Percentiles rank a stretch among this genome's conserved stretches.
These are phyloP conservation scores for Cryphonectria carpinicola DNA, from an alignment of 2,329 filamentous ascomycete species.

Conservation along the genomic window DNA sequence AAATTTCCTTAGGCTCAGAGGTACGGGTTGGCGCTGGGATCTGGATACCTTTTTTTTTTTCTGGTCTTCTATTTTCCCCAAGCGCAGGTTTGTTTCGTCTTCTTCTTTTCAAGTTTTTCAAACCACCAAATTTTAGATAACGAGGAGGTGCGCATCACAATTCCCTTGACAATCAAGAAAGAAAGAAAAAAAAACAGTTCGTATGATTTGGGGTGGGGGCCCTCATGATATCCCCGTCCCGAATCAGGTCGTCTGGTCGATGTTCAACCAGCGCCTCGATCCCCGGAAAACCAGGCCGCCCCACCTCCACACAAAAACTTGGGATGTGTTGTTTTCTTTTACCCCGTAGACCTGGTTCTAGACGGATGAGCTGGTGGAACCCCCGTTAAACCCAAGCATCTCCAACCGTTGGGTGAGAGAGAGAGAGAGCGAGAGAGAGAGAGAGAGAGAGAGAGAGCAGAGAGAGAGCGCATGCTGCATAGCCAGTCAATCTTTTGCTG, in stretches of 20 bases:
- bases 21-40: no score
- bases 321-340: not conserved
- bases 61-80: no score
- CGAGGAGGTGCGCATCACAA: not conserved
- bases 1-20: no score
- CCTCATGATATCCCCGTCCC: no score
- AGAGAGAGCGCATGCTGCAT: not conserved
- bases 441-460: not conserved
- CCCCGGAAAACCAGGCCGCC: not conserved
- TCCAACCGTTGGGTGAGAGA: not conserved
- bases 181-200: not conserved
- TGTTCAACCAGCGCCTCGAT: not conserved
- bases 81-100: no score
- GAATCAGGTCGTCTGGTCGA: not conserved
- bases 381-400: not conserved
- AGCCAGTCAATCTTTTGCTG: no score
- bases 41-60: no score
- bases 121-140: no score
- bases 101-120: no score
- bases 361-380: not conserved
- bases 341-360: not conserved
- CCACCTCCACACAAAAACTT: conserved; percentile 1
- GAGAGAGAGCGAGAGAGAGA: not conserved
- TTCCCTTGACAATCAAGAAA: no score
- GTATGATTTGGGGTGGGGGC: not conserved